Conservation (phyloP, 495 filamentous ascomycete genomes). For the Cercophora samala region DNA sequence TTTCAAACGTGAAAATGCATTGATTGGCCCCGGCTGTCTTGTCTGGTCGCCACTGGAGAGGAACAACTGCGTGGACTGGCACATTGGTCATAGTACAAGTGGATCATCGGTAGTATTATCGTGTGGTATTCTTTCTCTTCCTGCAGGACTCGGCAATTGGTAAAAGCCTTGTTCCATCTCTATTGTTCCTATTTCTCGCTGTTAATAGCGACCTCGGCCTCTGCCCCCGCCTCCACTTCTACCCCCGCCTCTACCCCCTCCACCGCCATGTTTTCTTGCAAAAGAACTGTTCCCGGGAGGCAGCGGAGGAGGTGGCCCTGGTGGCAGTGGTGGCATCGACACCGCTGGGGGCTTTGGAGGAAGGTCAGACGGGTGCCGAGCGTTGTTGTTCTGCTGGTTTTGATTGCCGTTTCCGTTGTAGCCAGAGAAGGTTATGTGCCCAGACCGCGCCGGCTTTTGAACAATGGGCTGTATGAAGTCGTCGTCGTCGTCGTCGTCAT, state of each 20-base stretch:
- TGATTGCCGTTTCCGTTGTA: constrained; percentile 10
- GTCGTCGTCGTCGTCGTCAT: constrained; percentile 43
- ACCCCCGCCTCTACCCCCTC: constrained; percentile 2
- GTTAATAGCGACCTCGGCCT: neutral
- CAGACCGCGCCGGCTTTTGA: constrained; percentile 20
- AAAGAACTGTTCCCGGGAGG: neutral
- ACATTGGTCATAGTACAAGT: neutral
- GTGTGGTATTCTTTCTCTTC: neutral
- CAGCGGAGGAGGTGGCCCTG: constrained; percentile 22
- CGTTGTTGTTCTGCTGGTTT: constrained; percentile 11
- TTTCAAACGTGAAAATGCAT: too few relatives aligned
- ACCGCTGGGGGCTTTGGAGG: neutral
- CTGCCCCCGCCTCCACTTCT: neutral
- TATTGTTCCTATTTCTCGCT: neutral
- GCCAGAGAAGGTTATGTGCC: constrained; percentile 35
- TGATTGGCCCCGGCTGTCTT: too few relatives aligned
- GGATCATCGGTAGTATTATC: neutral
- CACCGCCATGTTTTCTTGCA: constrained; percentile 2
- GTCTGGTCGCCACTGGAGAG: neutral
- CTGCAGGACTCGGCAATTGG: neutral
- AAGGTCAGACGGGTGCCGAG: neutral
- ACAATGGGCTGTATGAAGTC: constrained; percentile 39
- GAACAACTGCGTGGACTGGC: neutral
- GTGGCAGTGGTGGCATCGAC: constrained; percentile 20
- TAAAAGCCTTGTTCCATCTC: neutral